Evolutionary conservation across 1,284 basidiomycete genomes (phyloP), one percentile per base, ranked within the genome.

Genomic region (Sanguinoderma infundibulare): DNA sequence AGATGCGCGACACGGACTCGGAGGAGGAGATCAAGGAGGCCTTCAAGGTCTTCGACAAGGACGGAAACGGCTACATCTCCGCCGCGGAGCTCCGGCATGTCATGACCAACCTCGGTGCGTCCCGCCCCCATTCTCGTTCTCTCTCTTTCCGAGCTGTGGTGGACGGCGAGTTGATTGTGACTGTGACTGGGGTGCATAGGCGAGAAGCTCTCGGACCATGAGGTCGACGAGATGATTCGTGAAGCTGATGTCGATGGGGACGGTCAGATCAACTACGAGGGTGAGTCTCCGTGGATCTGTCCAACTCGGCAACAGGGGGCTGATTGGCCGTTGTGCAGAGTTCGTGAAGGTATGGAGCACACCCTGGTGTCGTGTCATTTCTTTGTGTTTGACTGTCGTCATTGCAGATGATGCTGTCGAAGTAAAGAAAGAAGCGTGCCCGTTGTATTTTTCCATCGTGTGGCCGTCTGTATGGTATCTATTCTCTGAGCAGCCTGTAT

Each of bases 181-280:
- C 15, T 30, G 20, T 56, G 39, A 53, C 24, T 60, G 34, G 7
- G 38, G 15, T 12, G 24, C 14, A 30, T 22, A 87, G 94, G 92
- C 65, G 96, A 98, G 82, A 96, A 96, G 78, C 82, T 98, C 60
- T 89, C 94, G 17, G 95, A 98, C 72, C 86, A 80, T 38, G 97
- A 98, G 80, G 94, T 98, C 64, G 93, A 96, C 70, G 95, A 98
- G 81, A 98, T 99, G 97, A 98, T 99, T 76, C 87, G 95, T 61
- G 97, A 98, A 79, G 97, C 97, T 57, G 97, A 99, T 77, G 87
- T 95, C 55, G 96, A 98, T 74, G 96, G 95, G 44, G 94, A 96
- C 75, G 94, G 94, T 36, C 91, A 93, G 78, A 93, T 93, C 78
- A 92, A 94, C 77, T 93, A 93, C 73, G 86, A 89, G 7, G 91